These are phyloP conservation scores for Danielozyma ontarioensis DNA, from an alignment of 805 yeast genomes.

Conservation along the genomic window DNA sequence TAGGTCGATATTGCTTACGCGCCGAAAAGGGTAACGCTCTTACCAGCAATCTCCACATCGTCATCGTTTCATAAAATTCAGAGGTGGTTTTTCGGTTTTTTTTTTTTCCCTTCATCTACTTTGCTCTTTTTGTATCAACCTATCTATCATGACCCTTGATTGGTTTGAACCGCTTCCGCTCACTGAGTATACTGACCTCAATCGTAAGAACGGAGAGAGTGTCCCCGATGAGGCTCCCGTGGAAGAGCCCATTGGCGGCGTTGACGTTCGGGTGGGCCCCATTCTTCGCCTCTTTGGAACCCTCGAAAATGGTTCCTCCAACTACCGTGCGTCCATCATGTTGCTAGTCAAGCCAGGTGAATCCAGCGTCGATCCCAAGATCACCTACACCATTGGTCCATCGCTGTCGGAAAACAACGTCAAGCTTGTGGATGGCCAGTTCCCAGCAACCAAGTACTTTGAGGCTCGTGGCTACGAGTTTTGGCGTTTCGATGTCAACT, in stretches of 20 bases:
- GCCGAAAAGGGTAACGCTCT: too few relatives aligned
- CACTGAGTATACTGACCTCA: slow-evolving; percentile 23
- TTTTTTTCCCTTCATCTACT: neutral
- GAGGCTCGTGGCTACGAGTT: slow-evolving; percentile 48
- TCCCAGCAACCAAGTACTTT: slow-evolving; percentile 38
- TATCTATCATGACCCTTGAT: slow-evolving; percentile 1
- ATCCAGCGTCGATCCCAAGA: slow-evolving; percentile 16
- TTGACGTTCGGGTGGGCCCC: slow-evolving; percentile 73
- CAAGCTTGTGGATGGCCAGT: slow-evolving; percentile 32
- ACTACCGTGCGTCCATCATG: slow-evolving; percentile 67
- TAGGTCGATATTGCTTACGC: too few relatives aligned
- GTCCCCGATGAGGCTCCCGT: slow-evolving; percentile 28
- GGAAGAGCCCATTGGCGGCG: slow-evolving; percentile 19
- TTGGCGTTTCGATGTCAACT: slow-evolving; percentile 58
- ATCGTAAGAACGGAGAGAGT: slow-evolving; percentile 12
- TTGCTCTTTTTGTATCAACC: neutral
- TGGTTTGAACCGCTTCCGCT: slow-evolving; percentile 23
- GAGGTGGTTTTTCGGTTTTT: too few relatives aligned
- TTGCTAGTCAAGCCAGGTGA: slow-evolving; percentile 49
- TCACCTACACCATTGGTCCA: slow-evolving; percentile 35
- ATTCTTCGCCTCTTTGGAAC: slow-evolving; percentile 63
- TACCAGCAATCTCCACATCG: too few relatives aligned
- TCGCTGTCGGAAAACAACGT: slow-evolving; percentile 10
- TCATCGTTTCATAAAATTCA: too few relatives aligned
- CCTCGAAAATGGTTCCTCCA: slow-evolving; percentile 39